A percentile compares a stretch with the other conserved stretches of the same genome.
phyloP scores from a whole-genome alignment of 257 asterid species.

The Solanum ossicruentum region DNA sequence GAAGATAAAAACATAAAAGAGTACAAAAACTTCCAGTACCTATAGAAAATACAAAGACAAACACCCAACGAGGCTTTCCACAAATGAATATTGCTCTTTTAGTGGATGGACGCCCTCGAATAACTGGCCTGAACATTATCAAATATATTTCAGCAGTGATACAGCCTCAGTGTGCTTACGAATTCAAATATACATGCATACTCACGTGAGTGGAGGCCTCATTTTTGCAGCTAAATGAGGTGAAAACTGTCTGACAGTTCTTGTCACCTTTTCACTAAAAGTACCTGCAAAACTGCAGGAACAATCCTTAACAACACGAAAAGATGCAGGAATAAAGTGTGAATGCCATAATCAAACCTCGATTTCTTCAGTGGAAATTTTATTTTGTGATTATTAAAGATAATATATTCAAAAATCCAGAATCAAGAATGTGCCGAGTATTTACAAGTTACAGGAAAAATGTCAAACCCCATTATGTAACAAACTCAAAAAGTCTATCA shows the following conservation, averaged over 20 bases:
- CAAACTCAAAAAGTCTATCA: neutral
- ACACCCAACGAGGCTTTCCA: slow-evolving; percentile 89
- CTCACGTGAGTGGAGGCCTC: slow-evolving; percentile 96
- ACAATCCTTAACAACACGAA: slow-evolving; percentile 15
- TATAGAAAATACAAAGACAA: slow-evolving; percentile 46
- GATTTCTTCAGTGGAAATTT: neutral
- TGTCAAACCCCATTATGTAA: neutral
- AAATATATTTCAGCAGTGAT: slow-evolving; percentile 6
- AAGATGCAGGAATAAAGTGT: neutral
- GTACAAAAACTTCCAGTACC: slow-evolving; percentile 19
- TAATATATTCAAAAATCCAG: neutral
- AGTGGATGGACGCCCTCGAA: slow-evolving; percentile 91
- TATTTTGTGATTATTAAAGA: neutral
- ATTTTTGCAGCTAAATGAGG: slow-evolving; percentile 97
- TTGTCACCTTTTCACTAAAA: slow-evolving; percentile 78
- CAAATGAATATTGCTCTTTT: slow-evolving; percentile 74
- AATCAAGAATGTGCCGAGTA: neutral
- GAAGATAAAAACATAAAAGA: neutral
- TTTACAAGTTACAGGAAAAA: neutral
- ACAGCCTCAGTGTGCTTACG: neutral
- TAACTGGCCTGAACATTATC: slow-evolving; percentile 58
- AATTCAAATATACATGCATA: neutral
- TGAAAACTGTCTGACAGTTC: slow-evolving; percentile 82
- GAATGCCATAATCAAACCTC: neutral
- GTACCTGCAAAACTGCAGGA: slow-evolving; percentile 86